phyloP scores from a whole-genome alignment of 1,284 basidiomycete genomes.

The Meripilus lineatus region DNA sequence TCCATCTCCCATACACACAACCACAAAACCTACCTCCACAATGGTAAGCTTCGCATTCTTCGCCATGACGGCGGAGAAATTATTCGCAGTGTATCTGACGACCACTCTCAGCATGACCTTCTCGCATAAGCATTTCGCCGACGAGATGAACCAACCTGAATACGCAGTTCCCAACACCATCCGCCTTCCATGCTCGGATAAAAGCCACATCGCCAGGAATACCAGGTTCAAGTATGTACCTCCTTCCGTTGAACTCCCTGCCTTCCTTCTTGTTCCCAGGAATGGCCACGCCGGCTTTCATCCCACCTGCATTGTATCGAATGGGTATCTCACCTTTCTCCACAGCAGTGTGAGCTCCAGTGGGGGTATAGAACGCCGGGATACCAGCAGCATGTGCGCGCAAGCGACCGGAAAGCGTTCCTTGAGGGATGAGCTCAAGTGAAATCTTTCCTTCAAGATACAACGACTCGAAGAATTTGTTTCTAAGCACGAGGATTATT shows the following conservation, averaged over 20 bases:
- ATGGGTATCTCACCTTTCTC: constrained; percentile 77
- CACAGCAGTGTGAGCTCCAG: constrained; percentile 86
- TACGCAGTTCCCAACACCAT: constrained; percentile 84
- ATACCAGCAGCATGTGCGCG: constrained; percentile 93
- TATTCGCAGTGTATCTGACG: constrained; percentile 79
- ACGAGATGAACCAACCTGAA: constrained; percentile 59
- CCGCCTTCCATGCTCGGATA: constrained; percentile 92
- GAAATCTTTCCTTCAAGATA: constrained; percentile 82
- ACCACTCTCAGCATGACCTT: not conserved
- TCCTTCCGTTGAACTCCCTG: constrained; percentile 75
- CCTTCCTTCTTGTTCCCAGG: constrained; percentile 77
- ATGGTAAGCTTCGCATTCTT: constrained; percentile 89
- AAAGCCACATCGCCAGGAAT: constrained; percentile 88
- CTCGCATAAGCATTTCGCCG: not conserved
- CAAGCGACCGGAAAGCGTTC: constrained; percentile 86
- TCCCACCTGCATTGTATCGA: constrained; percentile 66
- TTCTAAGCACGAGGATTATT: no score
- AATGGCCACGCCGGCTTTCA: constrained; percentile 59
- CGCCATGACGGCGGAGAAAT: constrained; percentile 86
- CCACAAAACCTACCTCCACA: constrained; percentile 61
- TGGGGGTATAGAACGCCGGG: constrained; percentile 95
- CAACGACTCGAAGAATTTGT: constrained; percentile 71
- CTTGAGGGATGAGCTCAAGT: constrained; percentile 88
- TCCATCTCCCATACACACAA: not conserved
- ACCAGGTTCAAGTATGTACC: constrained; percentile 85